Evolutionary conservation across 148 eudicot genomes (phyloP).

Genomic region (Persicaria tinctoria): DNA sequence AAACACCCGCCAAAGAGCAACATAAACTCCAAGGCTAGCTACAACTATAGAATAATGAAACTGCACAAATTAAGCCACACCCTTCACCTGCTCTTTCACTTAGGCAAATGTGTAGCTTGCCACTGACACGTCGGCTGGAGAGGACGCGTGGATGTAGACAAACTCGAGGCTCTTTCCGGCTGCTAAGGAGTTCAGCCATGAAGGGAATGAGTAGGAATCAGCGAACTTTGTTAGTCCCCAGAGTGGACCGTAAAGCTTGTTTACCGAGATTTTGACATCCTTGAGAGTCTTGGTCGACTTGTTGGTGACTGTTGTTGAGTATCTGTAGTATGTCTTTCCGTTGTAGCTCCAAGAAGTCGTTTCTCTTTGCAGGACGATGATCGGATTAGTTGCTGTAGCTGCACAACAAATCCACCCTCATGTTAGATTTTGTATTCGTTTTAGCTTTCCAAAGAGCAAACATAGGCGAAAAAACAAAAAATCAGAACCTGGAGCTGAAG

Average conservation of each 20-base stretch:
- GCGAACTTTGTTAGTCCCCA: constrained; percentile 73
- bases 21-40: constrained; percentile 19
- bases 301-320: constrained; percentile 65
- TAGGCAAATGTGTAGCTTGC: constrained; percentile 56
- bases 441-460: background rate
- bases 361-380: constrained; percentile 47
- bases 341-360: constrained; percentile 54
- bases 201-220: constrained; percentile 53
- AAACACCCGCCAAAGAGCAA: constrained; percentile 11
- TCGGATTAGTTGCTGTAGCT: constrained; percentile 36
- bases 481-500: constrained; percentile 43
- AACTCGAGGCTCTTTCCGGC: constrained; percentile 80
- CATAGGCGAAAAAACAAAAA: background rate
- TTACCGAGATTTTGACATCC: constrained; percentile 48
- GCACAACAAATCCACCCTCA: constrained; percentile 15
- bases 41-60: constrained; percentile 20
- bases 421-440: background rate
- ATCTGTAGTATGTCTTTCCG: constrained; percentile 79
- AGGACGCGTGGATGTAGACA: constrained; percentile 69
- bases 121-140: constrained; percentile 57
- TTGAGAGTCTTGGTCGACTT: constrained; percentile 60
- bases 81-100: constrained; percentile 14
- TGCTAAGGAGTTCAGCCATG: constrained; percentile 58
- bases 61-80: constrained; percentile 54
- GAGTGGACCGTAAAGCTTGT: constrained; percentile 75